Conservation (phyloP, 2,329 filamentous ascomycete genomes). For the Chaetomiaceae sp. region DNA sequence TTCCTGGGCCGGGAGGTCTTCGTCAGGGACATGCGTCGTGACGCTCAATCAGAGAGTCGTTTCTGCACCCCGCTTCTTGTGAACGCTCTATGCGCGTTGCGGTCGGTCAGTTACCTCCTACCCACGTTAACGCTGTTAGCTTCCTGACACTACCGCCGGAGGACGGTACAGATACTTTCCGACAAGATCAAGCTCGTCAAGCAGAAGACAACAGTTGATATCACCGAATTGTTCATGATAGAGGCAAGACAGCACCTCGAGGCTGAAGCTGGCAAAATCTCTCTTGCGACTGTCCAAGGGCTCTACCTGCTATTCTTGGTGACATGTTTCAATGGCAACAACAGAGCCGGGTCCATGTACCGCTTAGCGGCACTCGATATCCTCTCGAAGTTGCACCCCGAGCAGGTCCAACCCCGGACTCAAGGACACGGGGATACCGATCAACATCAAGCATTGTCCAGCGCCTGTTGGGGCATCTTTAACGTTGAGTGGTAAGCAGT, state of each 20-base stretch:
- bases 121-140: no score
- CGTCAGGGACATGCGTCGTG: constrained; percentile 28
- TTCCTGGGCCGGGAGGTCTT: constrained; percentile 29
- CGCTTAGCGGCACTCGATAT: constrained; percentile 25
- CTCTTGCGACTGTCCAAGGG: constrained; percentile 25
- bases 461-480: constrained; percentile 12
- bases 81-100: constrained; percentile 32
- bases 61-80: constrained; percentile 33
- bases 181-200: constrained; percentile 19
- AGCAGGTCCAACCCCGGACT: background rate
- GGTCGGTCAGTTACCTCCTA: constrained; percentile 27
- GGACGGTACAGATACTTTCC: constrained; percentile 25
- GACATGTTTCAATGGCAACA: constrained; percentile 16
- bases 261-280: constrained; percentile 20
- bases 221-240: constrained; percentile 23
- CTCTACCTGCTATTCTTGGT: constrained; percentile 21
- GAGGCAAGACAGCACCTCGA: constrained; percentile 28
- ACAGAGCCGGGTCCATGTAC: constrained; percentile 21
- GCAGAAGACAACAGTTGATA: constrained; percentile 15
- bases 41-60: constrained; percentile 2
- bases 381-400: constrained; percentile 10
- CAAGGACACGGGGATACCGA: constrained; percentile 3
- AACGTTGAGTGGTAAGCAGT: constrained; percentile 15
- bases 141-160: no score
- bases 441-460: background rate